Percentiles rank a stretch among this genome's conserved stretches.
Conservation (phyloP, 1,284 basidiomycete genomes). For the Lentinus polychrous region DNA sequence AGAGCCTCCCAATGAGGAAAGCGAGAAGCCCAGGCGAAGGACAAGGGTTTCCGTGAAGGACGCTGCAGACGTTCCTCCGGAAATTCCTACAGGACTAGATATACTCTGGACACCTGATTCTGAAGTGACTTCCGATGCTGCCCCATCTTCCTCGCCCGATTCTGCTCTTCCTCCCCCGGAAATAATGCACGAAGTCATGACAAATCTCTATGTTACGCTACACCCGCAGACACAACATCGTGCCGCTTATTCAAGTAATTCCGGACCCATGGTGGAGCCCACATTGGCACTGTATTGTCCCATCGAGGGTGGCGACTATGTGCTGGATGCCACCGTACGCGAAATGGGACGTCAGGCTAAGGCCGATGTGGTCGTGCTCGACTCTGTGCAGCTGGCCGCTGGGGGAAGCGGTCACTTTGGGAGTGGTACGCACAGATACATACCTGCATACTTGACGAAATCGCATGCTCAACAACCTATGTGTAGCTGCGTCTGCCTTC, state of each 20-base stretch:
- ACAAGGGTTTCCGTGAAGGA: constrained; percentile 24
- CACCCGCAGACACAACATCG: constrained; percentile 76
- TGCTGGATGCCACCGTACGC: constrained; percentile 71
- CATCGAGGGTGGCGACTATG: constrained; percentile 76
- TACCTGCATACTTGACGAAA: constrained; percentile 7
- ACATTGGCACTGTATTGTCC: constrained; percentile 79
- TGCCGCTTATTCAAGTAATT: constrained; percentile 48
- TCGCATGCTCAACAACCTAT: not conserved
- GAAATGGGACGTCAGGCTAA: constrained; percentile 66
- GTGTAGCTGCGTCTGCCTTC: constrained; percentile 54
- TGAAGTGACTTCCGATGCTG: constrained; percentile 19
- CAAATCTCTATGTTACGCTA: constrained; percentile 65
- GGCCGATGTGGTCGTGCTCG: constrained; percentile 76
- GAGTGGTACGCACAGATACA: constrained; percentile 39
- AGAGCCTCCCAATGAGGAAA: constrained; percentile 25
- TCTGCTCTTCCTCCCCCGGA: constrained; percentile 41
- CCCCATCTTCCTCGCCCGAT: constrained; percentile 14
- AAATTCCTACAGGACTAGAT: constrained; percentile 32
- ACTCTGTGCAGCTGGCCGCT: constrained; percentile 75
- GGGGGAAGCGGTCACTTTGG: constrained; percentile 76
- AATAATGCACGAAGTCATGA: constrained; percentile 64
- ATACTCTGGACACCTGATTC: constrained; percentile 59
- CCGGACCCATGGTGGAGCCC: constrained; percentile 57
- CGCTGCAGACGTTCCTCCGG: constrained; percentile 15
- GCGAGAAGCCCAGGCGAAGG: constrained; percentile 37